phyloP scores from a whole-genome alignment of 2,329 filamentous ascomycete species.

The Coniochaeta prunicola region DNA sequence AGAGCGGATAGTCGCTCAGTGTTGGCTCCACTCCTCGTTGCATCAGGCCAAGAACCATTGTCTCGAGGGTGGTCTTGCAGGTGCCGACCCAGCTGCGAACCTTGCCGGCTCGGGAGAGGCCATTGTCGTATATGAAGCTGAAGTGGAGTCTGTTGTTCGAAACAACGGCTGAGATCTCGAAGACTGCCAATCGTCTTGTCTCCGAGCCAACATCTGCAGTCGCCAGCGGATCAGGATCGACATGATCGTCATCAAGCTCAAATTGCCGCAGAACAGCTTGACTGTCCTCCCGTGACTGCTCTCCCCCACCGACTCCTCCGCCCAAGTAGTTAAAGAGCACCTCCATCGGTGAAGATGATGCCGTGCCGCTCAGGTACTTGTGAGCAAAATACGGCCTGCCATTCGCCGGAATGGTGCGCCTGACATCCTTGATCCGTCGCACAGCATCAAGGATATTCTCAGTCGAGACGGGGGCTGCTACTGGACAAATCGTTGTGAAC shows the following conservation, averaged over 20 bases:
- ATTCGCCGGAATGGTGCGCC: background rate
- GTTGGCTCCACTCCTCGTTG: constrained; percentile 11
- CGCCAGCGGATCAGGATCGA: constrained; percentile 1
- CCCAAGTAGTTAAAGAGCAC: constrained; percentile 16
- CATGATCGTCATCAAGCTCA: constrained; percentile 4
- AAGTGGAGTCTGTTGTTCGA: constrained; percentile 13
- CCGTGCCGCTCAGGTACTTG: background rate
- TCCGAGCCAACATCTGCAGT: constrained; percentile 12
- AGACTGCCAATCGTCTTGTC: constrained; percentile 13
- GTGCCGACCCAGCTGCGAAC: constrained; percentile 10
- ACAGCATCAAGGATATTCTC: background rate
- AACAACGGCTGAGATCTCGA: constrained; percentile 15
- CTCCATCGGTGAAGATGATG: constrained; percentile 10
- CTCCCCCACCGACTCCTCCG: constrained; percentile 11
- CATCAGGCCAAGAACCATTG: constrained; percentile 8
- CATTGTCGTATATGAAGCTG: constrained; percentile 13
- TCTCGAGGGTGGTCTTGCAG: constrained; percentile 10
- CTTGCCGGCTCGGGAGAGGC: constrained; percentile 3
- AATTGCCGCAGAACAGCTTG: constrained; percentile 2
- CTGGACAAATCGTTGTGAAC: background rate
- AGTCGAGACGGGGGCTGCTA: background rate
- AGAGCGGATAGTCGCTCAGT: constrained; percentile 16
- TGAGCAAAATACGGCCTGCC: background rate
- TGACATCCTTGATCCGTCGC: background rate
- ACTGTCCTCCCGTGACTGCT: constrained; percentile 2